Evolutionary conservation across 2,329 filamentous ascomycete species (phyloP).

Genomic region (Cadophora sp.): DNA sequence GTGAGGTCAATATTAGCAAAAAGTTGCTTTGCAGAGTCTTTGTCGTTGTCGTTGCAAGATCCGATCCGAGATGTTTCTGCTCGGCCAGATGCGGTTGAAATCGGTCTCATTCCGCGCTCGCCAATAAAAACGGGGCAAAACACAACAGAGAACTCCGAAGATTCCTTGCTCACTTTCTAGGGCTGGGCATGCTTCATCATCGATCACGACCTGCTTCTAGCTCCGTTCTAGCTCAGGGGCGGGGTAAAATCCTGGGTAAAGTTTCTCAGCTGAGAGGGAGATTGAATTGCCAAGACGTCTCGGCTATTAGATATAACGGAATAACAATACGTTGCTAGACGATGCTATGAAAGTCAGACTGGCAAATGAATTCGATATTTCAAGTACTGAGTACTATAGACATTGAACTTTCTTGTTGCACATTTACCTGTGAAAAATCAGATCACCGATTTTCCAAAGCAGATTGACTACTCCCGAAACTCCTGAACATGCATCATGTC

Average conservation of each 20-base stretch:
- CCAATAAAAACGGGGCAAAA: neutral
- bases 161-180: neutral
- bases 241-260: neutral
- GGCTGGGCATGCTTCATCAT: constrained; percentile 5
- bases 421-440: neutral
- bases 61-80: no score
- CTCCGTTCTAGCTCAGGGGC: neutral
- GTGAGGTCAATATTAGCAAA: neutral
- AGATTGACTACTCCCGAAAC: neutral
- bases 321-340: neutral
- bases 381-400: neutral
- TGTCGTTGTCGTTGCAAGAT: no score
- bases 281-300: neutral
- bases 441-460: neutral
- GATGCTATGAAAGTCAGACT: no score
- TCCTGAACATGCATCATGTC: no score
- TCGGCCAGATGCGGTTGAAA: no score
- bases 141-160: neutral
- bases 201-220: neutral
- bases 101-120: neutral
- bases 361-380: neutral
- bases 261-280: neutral
- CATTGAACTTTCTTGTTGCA: neutral
- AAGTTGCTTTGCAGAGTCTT: neutral
- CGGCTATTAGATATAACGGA: constrained; percentile 1